Percentiles rank a stretch among this genome's conserved stretches.
Evolutionary conservation across 2,329 filamentous ascomycete genomes (phyloP).

Genomic region (Thielaviopsis populi): DNA sequence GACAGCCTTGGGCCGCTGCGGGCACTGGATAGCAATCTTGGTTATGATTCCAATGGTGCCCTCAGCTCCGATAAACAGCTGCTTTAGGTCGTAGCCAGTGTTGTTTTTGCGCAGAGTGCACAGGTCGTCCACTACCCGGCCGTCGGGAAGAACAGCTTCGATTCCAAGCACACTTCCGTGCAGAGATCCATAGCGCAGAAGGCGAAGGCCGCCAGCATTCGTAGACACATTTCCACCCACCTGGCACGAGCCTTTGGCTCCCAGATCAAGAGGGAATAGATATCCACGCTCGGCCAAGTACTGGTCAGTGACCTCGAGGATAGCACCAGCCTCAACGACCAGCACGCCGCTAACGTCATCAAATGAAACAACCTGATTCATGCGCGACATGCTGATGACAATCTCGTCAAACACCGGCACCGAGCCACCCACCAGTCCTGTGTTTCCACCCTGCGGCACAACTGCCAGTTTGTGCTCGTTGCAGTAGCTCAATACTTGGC

Average conservation of each 20-base stretch:
- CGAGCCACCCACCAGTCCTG: constrained; percentile 85
- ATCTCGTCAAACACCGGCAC: constrained; percentile 98
- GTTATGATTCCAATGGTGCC: constrained; percentile 93
- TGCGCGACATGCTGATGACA: constrained; percentile 73
- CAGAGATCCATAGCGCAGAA: constrained; percentile 84
- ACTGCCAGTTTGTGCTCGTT: constrained; percentile 85
- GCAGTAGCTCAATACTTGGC: constrained; percentile 83
- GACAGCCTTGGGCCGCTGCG: constrained; percentile 70
- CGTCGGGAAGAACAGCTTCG: constrained; percentile 85
- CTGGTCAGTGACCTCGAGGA: constrained; percentile 77
- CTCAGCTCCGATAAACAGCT: constrained; percentile 90
- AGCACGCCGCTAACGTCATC: constrained; percentile 85
- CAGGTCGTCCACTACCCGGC: constrained; percentile 80
- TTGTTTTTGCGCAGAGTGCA: constrained; percentile 91
- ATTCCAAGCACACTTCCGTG: constrained; percentile 87
- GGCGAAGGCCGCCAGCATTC: constrained; percentile 79
- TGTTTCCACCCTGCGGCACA: constrained; percentile 94
- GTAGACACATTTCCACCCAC: constrained; percentile 92
- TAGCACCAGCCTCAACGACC: constrained; percentile 78
- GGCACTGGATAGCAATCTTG: constrained; percentile 74
- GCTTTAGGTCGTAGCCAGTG: constrained; percentile 93
- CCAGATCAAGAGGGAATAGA: constrained; percentile 93
- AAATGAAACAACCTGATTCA: constrained; percentile 85
- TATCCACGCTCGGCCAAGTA: constrained; percentile 70
- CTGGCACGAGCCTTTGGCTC: constrained; percentile 92